phyloP scores from a whole-genome alignment of 345 rosid species.

The Nasturtium officinale region DNA sequence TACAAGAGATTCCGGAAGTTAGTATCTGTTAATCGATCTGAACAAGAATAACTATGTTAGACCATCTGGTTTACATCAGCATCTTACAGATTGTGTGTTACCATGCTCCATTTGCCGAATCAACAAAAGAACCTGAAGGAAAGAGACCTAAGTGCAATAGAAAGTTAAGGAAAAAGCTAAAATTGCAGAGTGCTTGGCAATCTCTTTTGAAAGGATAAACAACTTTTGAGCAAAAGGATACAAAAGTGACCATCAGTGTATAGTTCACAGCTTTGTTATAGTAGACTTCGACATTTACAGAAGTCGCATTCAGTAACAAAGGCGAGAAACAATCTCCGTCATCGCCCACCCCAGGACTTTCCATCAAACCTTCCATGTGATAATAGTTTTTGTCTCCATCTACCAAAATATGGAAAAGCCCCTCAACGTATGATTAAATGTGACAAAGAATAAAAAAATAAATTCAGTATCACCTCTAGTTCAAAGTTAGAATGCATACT shows the following conservation, averaged over 20 bases:
- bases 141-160: constrained; percentile 65
- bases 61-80: constrained; percentile 12
- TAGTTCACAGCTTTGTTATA: constrained; percentile 98
- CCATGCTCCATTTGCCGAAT: constrained; percentile 97
- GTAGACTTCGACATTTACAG: constrained; percentile 93
- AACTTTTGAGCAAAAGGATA: constrained; percentile 64
- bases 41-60: constrained; percentile 1
- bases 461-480: not conserved
- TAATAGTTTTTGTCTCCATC: constrained; percentile 78
- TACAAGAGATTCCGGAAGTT: constrained; percentile 19
- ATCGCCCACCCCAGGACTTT: constrained; percentile 86
- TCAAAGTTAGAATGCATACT: constrained; percentile 35
- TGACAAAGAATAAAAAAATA: constrained; percentile 25
- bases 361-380: constrained; percentile 93
- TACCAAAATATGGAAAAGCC: constrained; percentile 39
- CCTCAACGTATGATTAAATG: not conserved
- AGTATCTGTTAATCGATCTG: constrained; percentile 13
- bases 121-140: constrained; percentile 91
- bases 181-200: constrained; percentile 20
- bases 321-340: constrained; percentile 93
- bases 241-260: constrained; percentile 98
- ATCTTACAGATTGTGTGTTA: constrained; percentile 94
- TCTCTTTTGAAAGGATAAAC: constrained; percentile 4
- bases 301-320: constrained; percentile 74
- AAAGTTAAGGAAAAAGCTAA: constrained; percentile 61